phyloP scores from a whole-genome alignment of 108 stramenopile genomes.

The Discostella stelligeroides region DNA sequence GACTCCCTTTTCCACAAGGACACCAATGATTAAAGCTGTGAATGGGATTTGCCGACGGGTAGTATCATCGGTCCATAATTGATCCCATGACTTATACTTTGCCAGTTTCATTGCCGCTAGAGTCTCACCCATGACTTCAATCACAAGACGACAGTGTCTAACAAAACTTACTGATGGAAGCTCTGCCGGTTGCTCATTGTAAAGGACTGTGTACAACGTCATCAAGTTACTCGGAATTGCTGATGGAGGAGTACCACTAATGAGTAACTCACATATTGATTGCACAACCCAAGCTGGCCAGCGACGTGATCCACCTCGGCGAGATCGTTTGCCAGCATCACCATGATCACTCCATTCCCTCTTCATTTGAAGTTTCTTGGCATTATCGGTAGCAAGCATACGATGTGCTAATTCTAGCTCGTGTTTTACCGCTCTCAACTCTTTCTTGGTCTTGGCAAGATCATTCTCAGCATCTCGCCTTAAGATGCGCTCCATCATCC shows the following conservation, averaged over 20 bases:
- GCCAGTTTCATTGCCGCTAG: constrained; percentile 14
- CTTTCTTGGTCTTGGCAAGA: no score
- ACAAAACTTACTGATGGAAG: constrained; percentile 21
- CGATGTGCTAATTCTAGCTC: no score
- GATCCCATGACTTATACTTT: constrained; percentile 5
- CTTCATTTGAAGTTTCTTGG: no score
- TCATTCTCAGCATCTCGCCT: no score
- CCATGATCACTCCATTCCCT: no score
- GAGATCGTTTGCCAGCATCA: no score
- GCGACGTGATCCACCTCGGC: no score
- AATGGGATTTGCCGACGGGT: no score
- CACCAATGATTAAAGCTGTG: not conserved
- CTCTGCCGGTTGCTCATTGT: constrained; percentile 4
- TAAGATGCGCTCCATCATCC: no score
- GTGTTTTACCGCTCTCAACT: no score
- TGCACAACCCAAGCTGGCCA: constrained; percentile 26
- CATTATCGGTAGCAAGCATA: no score
- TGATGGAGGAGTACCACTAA: constrained; percentile 19
- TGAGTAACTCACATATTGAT: constrained; percentile 18
- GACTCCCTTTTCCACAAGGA: no score
- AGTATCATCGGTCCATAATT: constrained; percentile 13
- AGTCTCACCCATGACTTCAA: constrained; percentile 19
- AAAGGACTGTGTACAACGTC: not conserved
- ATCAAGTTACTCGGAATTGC: constrained; percentile 8
- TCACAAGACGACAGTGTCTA: constrained; percentile 13